Evolutionary conservation across 768 basidiomycete species (phyloP), one percentile per base, ranked within the genome.

Genomic region (Mycena vitilis): DNA sequence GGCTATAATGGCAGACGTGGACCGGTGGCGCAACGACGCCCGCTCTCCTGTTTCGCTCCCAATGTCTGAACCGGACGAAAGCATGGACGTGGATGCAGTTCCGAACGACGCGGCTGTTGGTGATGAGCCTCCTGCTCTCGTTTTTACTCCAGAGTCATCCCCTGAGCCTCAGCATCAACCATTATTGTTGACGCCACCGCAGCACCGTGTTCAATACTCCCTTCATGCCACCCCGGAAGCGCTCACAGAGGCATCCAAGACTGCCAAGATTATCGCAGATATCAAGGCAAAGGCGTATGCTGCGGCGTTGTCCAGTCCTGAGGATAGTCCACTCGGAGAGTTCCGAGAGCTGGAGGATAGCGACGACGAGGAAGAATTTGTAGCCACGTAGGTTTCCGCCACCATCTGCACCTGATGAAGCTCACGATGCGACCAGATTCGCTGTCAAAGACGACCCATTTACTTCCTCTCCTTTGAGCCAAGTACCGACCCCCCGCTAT

Each of bases 211-310:
- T 38, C 63, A 40, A 18, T 60, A 5, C 36, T 69, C 72, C 13
- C 64, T 65, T 38, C 58, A 65, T 22, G 63, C 48, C 23, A 75
- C 74, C 16, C 70, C 70, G 40, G 72, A 79, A 45, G 73, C 75
- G 25, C 75, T 84, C 37, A 78, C 83, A 66, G 75, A 77, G 38
- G 78, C 72, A 22, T 75, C 76, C 34, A 91, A 88, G 75, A 82
- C 91, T 3, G 85, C 85, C 18, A 80, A 83, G 72, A 81, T 92
- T 37, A 88, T 93, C 53, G 89, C 86, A 9, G 81, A 87, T 42
- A 91, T 93, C 68, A 91, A 85, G 78, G 88, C 86, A n/a, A 83
- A 81, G 68, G 90, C 88, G 7, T 84, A 81, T 55, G 87, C 86
- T 63, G 81, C 78, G 23, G 81, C 69, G 9, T 72, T 78, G 30